Evolutionary conservation across 139 green algal species (phyloP).

Genomic region (Zygnema circumcarinatum): DNA sequence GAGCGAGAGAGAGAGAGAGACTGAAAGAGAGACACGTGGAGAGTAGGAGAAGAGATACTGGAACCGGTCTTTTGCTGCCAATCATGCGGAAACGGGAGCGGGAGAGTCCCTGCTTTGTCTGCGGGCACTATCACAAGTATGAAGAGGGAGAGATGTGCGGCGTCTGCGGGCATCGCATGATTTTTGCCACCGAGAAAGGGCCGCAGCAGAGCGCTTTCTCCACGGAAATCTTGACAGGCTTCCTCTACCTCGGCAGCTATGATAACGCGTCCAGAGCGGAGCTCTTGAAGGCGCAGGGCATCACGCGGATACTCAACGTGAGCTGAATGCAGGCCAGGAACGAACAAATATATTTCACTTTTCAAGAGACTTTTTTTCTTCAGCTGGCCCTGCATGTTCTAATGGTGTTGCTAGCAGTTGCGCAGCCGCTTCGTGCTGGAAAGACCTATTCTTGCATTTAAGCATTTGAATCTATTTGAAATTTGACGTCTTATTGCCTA

Average conservation of each 20-base stretch:
- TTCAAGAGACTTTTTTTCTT: too few relatives aligned
- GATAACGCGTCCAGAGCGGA: constrained; percentile 86
- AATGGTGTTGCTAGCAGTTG: too few relatives aligned
- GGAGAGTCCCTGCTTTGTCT: constrained; percentile 87
- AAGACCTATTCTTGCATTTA: too few relatives aligned
- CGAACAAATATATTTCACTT: background rate
- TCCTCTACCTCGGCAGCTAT: constrained; percentile 88
- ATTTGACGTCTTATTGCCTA: too few relatives aligned
- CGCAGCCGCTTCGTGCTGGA: too few relatives aligned
- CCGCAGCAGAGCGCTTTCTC: constrained; percentile 70
- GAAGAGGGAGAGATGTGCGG: constrained; percentile 78
- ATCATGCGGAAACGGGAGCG: constrained; percentile 70
- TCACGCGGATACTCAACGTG: constrained; percentile 89
- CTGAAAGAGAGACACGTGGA: too few relatives aligned
- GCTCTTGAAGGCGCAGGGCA: constrained; percentile 81
- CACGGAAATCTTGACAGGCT: constrained; percentile 78
- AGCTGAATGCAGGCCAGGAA: background rate
- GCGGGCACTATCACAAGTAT: constrained; percentile 84
- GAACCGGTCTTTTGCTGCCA: too few relatives aligned
- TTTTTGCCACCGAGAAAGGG: constrained; percentile 60
- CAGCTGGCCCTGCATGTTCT: too few relatives aligned
- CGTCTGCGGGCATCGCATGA: constrained; percentile 80
- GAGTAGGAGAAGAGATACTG: too few relatives aligned
- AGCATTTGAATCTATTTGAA: too few relatives aligned
- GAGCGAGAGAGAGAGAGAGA: too few relatives aligned